These are phyloP conservation scores for Pilaira anomala DNA, from an alignment of 192 early-diverging fungal genomes.

Conservation along the genomic window DNA sequence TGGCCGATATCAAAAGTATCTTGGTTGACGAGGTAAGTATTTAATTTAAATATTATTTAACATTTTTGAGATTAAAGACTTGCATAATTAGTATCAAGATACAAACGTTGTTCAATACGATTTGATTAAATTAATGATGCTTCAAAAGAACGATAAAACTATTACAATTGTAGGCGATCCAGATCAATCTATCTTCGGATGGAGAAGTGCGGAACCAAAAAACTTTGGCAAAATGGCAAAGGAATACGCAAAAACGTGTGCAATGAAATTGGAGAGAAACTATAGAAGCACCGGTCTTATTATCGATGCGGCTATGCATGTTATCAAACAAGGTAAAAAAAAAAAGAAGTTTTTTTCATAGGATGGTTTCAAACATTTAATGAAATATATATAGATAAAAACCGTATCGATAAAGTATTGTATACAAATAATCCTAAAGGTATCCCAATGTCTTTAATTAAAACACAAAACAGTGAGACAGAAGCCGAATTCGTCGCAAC, in stretches of 20 bases:
- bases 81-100: slow-evolving; percentile 27
- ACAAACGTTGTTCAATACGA: slow-evolving; percentile 29
- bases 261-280: slow-evolving; percentile 17
- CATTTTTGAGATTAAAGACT: not conserved
- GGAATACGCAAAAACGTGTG: not conserved
- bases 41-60: not conserved
- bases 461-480: not conserved
- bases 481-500: slow-evolving; percentile 15
- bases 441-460: not conserved
- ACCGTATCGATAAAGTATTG: slow-evolving; percentile 6
- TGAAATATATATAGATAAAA: slow-evolving; percentile 14
- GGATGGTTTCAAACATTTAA: too few species aligned
- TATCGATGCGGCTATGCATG: slow-evolving; percentile 14
- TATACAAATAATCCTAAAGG: slow-evolving; percentile 18
- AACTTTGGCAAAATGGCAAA: slow-evolving; percentile 23
- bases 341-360: not conserved
- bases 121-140: slow-evolving; percentile 17
- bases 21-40: slow-evolving; percentile 30
- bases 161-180: slow-evolving; percentile 35
- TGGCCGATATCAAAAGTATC: not conserved
- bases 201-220: slow-evolving; percentile 22
- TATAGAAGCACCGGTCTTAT: slow-evolving; percentile 26
- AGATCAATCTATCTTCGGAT: slow-evolving; percentile 35
- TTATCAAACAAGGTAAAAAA: slow-evolving; percentile 24
- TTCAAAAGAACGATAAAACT: not conserved